These are phyloP conservation scores for Excoecaria agallocha DNA, from an alignment of 345 rosid species.

Conservation along the genomic window DNA sequence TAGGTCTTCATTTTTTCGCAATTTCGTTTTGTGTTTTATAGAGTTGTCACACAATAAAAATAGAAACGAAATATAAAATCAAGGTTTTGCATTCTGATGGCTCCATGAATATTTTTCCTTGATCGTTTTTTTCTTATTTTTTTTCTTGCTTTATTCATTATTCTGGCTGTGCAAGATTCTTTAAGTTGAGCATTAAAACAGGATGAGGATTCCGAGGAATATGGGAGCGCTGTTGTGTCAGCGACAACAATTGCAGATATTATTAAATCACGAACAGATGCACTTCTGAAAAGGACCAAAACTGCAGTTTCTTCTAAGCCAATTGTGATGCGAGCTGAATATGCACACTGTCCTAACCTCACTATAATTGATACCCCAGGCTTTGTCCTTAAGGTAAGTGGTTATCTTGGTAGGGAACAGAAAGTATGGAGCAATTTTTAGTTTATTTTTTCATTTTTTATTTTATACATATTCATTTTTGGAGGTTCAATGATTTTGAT, in stretches of 20 bases:
- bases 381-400: slow-evolving; percentile 81
- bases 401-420: neutral
- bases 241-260: slow-evolving; percentile 74
- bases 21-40: neutral
- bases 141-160: neutral
- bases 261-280: slow-evolving; percentile 72
- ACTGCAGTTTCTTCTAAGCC: slow-evolving; percentile 91
- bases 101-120: neutral
- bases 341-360: slow-evolving; percentile 93
- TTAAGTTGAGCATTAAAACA: slow-evolving; percentile 24
- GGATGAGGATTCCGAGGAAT: slow-evolving; percentile 96
- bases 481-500: neutral
- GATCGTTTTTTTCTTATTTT: neutral
- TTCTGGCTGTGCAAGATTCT: slow-evolving; percentile 2
- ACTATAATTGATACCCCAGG: slow-evolving; percentile 98
- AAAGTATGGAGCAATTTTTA: neutral
- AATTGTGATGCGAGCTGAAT: slow-evolving; percentile 96
- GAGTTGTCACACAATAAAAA: neutral
- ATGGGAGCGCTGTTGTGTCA: slow-evolving; percentile 69
- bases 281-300: slow-evolving; percentile 65
- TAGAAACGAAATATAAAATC: neutral
- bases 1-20: neutral
- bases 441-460: too few relatives aligned
- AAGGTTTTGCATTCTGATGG: neutral
- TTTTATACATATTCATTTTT: neutral